Percentiles rank a stretch among this genome's conserved stretches.
phyloP scores from a whole-genome alignment of 352 stramenopile species.

The Stephanocyclus meneghinianus region DNA sequence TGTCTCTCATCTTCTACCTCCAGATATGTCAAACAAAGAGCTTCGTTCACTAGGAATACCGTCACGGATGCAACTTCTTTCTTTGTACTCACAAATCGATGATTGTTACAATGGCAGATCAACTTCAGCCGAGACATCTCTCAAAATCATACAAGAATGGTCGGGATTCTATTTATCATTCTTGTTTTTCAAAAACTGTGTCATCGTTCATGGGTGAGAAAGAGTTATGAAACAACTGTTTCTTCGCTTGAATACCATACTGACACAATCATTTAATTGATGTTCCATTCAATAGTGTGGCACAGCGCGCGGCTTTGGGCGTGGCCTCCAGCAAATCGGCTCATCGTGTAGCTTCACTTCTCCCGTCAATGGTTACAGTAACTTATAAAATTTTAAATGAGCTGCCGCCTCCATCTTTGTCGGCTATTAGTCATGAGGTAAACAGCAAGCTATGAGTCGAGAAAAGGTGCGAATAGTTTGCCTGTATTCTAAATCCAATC shows the following conservation, averaged over 20 bases:
- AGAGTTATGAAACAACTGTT: background rate
- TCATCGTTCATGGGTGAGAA: conserved; percentile 83
- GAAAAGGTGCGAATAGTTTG: no score
- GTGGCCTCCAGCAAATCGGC: conserved; percentile 77
- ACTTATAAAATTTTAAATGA: conserved; percentile 54
- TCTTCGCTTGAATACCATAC: background rate
- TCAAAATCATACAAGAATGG: conserved; percentile 34
- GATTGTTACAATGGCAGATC: conserved; percentile 17
- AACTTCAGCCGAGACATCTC: background rate
- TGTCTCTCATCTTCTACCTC: conserved; percentile 21
- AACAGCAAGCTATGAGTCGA: background rate
- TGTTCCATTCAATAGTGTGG: conserved; percentile 58
- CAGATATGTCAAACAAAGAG: conserved; percentile 41
- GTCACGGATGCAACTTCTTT: conserved; percentile 62
- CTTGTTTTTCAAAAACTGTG: conserved; percentile 87
- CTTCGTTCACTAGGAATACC: conserved; percentile 72
- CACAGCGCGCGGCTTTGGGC: conserved; percentile 70
- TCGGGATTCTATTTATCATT: conserved; percentile 85
- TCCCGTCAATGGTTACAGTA: conserved; percentile 59
- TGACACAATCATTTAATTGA: background rate
- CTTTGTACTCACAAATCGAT: conserved; percentile 61
- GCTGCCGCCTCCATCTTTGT: conserved; percentile 34
- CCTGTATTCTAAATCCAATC: no score
- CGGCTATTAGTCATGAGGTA: background rate
- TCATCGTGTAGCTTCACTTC: conserved; percentile 53